Evolutionary conservation across 2,329 filamentous ascomycete species (phyloP), one percentile per base, ranked within the genome.

Genomic region (Triangularia setosa): DNA sequence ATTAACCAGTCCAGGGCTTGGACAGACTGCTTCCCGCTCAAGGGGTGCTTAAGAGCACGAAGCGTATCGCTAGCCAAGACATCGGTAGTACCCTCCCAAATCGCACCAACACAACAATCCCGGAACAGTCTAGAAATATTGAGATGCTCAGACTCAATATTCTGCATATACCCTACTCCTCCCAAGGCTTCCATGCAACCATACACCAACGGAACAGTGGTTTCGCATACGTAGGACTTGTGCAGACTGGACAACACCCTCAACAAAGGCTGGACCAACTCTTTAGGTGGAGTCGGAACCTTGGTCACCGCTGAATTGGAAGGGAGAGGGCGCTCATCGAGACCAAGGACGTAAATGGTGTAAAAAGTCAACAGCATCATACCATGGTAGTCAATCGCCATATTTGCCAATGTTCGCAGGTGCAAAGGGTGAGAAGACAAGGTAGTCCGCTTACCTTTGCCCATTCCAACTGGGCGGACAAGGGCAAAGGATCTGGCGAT

Each of bases 41-140:
- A 73, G 0, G 79, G 73, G 33, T 84, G 80, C 66, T 82, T 83
- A 52, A 85, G 64, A 0, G 80, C 79, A 21, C 81, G 73, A 14
- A 83, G 66, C 16, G 82, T 77, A 65, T 84, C 83, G 1, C 78
- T 79, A 4, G 85, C 85, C 62, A 92, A 79, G 5, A 92, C 87
- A 70, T 91, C 88, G 0, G 88, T 90, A 0, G 90, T 92, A 0
- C 89, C 87, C 85, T 63, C 80, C 79, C 66, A 83, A 60, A 92
- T 91, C 14, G 84, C 81, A 59, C 85, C 76, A 2, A 91, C 89
- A 7, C 77, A 79, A 1, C 82, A 84, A 69, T 92, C 89, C 7
- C 90, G 83, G 69, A 87, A 86, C 0, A 91, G 77, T 6, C 87
- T 81, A 0, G 88, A 83, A 3, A 92, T 77, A 70, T 92, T 92